These are phyloP conservation scores for Candida incommunis DNA, from an alignment of 805 yeast species.

Conservation along the genomic window DNA sequence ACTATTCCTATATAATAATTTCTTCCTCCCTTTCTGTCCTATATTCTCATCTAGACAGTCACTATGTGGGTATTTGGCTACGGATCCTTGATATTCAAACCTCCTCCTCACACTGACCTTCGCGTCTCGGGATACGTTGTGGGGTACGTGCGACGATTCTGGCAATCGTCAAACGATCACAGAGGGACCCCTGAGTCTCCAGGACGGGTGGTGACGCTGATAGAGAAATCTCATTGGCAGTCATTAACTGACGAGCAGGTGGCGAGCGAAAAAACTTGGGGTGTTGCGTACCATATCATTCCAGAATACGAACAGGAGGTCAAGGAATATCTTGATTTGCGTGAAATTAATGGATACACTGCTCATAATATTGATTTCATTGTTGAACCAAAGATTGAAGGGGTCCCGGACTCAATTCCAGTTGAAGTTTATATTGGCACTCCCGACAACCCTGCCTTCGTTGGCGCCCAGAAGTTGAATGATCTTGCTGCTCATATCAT, in stretches of 20 bases:
- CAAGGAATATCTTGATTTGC: slow-evolving; percentile 51
- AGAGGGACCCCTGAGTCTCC: slow-evolving; percentile 79
- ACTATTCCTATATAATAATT: too few relatives aligned
- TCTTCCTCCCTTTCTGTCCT: too few relatives aligned
- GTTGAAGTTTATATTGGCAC: slow-evolving; percentile 77
- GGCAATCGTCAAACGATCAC: slow-evolving; percentile 88
- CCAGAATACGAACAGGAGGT: slow-evolving; percentile 49
- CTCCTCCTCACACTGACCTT: slow-evolving; percentile 59
- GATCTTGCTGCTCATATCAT: slow-evolving; percentile 50
- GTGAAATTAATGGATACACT: slow-evolving; percentile 86
- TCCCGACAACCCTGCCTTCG: slow-evolving; percentile 61
- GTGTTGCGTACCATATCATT: slow-evolving; percentile 72
- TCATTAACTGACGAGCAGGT: slow-evolving; percentile 27
- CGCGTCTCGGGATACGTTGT: slow-evolving; percentile 57
- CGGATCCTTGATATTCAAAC: slow-evolving; percentile 80
- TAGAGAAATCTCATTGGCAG: slow-evolving; percentile 41
- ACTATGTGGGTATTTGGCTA: slow-evolving; percentile 70
- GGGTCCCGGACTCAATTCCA: slow-evolving; percentile 21
- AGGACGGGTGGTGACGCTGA: slow-evolving; percentile 77
- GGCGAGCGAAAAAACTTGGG: slow-evolving; percentile 32
- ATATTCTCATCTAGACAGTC: too few relatives aligned
- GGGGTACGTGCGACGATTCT: slow-evolving; percentile 72
- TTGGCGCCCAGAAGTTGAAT: slow-evolving; percentile 60
- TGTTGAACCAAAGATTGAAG: slow-evolving; percentile 21
- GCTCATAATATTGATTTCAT: slow-evolving; percentile 52